phyloP scores from a whole-genome alignment of 2,329 filamentous ascomycete genomes.

The Botrytis byssoidea region DNA sequence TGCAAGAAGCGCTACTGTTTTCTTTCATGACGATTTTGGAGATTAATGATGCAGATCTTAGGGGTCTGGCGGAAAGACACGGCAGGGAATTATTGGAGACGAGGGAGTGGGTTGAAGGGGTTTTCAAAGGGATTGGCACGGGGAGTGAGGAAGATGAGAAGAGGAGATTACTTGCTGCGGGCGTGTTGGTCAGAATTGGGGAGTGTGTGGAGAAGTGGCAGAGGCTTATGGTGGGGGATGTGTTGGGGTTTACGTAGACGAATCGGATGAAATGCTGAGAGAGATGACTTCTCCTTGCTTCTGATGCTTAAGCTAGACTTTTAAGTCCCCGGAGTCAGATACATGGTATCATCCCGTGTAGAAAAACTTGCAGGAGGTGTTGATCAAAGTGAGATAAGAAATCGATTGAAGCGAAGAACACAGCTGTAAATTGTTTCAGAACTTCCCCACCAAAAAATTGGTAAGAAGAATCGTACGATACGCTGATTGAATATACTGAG shows the following conservation, averaged over 20 bases:
- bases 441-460: background rate
- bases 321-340: background rate
- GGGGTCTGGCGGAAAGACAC: slow-evolving; percentile 69
- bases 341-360: background rate
- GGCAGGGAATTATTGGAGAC: slow-evolving; percentile 80
- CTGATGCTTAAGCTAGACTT: no score
- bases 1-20: slow-evolving; percentile 75
- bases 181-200: slow-evolving; percentile 71
- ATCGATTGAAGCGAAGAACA: background rate
- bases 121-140: slow-evolving; percentile 59
- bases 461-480: background rate
- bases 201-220: slow-evolving; percentile 84
- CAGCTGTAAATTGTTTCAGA: background rate
- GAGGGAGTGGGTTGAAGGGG: slow-evolving; percentile 75
- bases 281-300: background rate
- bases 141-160: slow-evolving; percentile 69
- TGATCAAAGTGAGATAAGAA: background rate
- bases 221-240: slow-evolving; percentile 70
- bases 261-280: background rate
- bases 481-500: background rate
- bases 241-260: slow-evolving; percentile 36
- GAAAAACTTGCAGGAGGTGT: background rate
- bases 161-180: slow-evolving; percentile 75
- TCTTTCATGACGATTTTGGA: slow-evolving; percentile 78
- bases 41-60: slow-evolving; percentile 68